Evolutionary conservation across 305 asterid genomes (phyloP).

Genomic region (Ajuga reptans): DNA sequence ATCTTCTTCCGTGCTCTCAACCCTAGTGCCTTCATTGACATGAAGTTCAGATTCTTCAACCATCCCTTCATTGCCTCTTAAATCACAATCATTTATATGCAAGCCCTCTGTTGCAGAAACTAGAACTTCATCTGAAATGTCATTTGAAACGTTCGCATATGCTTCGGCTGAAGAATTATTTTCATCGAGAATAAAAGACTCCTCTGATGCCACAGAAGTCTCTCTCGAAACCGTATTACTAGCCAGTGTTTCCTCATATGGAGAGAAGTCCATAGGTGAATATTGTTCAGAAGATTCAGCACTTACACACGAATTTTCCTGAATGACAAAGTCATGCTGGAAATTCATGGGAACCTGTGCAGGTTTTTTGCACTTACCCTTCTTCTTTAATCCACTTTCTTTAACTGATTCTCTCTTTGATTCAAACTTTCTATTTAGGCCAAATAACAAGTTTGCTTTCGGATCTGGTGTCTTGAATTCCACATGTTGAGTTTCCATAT

Average conservation of each 20-base stretch:
- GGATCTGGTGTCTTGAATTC: conserved; percentile 60
- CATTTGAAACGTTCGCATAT: conserved; percentile 27
- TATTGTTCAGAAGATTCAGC: conserved; percentile 52
- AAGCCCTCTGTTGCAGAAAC: conserved; percentile 41
- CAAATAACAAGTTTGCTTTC: conserved; percentile 37
- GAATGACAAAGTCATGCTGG: conserved; percentile 39
- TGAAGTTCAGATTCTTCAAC: conserved; percentile 27
- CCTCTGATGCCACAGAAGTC: conserved; percentile 71
- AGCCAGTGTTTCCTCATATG: conserved; percentile 59
- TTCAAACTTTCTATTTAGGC: conserved; percentile 50
- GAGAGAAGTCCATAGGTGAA: conserved; percentile 99
- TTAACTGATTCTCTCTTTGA: conserved; percentile 48
- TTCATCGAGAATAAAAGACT: conserved; percentile 38
- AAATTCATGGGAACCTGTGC: conserved; percentile 33
- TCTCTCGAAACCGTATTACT: conserved; percentile 44
- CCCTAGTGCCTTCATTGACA: conserved; percentile 30
- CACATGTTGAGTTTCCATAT: conserved; percentile 28
- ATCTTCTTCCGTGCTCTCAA: conserved; percentile 50
- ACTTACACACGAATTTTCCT: conserved; percentile 38
- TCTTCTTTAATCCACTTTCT: conserved; percentile 59
- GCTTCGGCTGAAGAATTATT: conserved; percentile 40
- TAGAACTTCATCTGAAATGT: conserved; percentile 44
- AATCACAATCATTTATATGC: conserved; percentile 40
- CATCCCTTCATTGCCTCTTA: conserved; percentile 25
- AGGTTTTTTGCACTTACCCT: conserved; percentile 56